Base-by-base conservation (phyloP, 2,329 filamentous ascomycete species). In the Epichloe aotearoae region DNA sequence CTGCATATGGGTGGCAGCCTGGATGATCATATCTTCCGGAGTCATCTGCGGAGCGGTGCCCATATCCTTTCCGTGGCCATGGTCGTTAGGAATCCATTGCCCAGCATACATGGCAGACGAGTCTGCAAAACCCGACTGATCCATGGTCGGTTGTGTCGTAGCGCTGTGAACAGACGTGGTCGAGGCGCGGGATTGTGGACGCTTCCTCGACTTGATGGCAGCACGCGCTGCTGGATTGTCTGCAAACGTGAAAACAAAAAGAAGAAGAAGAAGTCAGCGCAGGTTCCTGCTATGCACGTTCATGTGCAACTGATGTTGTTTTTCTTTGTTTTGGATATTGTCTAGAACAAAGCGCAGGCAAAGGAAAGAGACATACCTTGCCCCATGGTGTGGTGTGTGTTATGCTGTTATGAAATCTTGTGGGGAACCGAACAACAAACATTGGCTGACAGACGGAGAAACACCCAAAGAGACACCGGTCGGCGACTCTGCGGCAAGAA, bases 21-120 rank as follows among this genome's bases (percentile, higher is more conserved):
- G 75, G 54, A 83, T 67, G 46, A 83, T 74, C 66, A 82, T 73
- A 53, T 79, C 77, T 56, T 82, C 79, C 23, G 76, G 66, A 3
- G 75, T 72, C 69, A 82, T 72, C 49, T 73, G 72, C 34, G 69
- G 64, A 36, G 64, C 62, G 15, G 64, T 59, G 7, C 63, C 60
- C 55, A 77, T 70, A 46, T 72, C 69, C 58, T 71, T 71, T 10
- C 66, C 59, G 49, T 73, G 71, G 47, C 57, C 58, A 55, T 73
- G 70, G 47, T 69, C 69, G 55, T 67, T 72, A 48, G 66, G 54
- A 48, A 73, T 64, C 77, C 77, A 80, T 65, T 75, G 73, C 34
- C 70, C 66, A 19, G 65, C 60, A 56, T 76, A 79, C 55, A 73
- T 65, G 47, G 69, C 68, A 44, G 68, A 61, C 30, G 68, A 56